Conservation (phyloP, 768 basidiomycete species). For the Termitomyces sp. region DNA sequence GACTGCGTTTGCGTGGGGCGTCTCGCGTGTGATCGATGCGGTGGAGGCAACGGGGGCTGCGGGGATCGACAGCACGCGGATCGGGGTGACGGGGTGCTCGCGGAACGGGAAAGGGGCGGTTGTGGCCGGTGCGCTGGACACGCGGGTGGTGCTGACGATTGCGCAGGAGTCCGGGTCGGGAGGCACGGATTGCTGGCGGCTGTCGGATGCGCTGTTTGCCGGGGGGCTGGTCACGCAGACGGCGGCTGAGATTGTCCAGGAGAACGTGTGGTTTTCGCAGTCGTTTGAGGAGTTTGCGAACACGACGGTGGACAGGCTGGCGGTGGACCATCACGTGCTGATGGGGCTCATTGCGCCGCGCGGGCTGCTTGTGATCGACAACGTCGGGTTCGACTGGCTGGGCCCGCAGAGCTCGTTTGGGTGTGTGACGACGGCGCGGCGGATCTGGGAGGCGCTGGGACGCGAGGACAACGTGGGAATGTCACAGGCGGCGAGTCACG, state of each 20-base stretch:
- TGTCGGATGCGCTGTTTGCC: slow-evolving; percentile 42
- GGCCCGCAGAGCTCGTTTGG: slow-evolving; percentile 45
- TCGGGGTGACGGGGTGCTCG: slow-evolving; percentile 55
- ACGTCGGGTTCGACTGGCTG: slow-evolving; percentile 51
- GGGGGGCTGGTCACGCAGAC: slow-evolving; percentile 42
- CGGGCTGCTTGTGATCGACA: slow-evolving; percentile 45
- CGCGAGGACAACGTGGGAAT: slow-evolving; percentile 37
- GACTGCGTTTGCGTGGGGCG: slow-evolving; percentile 58
- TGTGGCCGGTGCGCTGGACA: slow-evolving; percentile 51
- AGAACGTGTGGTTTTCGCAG: slow-evolving; percentile 59
- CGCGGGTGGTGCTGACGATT: slow-evolving; percentile 50
- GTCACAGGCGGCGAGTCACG: slow-evolving; percentile 46
- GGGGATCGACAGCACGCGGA: slow-evolving; percentile 37
- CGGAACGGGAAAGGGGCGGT: slow-evolving; percentile 56
- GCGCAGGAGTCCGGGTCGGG: slow-evolving; percentile 59
- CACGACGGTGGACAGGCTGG: slow-evolving; percentile 33
- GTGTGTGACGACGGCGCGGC: slow-evolving; percentile 43
- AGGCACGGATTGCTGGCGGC: slow-evolving; percentile 52
- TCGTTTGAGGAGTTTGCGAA: slow-evolving; percentile 42
- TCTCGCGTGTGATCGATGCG: slow-evolving; percentile 54
- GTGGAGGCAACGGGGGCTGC: slow-evolving; percentile 42
- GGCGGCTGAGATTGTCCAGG: slow-evolving; percentile 48
- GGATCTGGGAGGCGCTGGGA: slow-evolving; percentile 45
- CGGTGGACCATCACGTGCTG: slow-evolving; percentile 54
- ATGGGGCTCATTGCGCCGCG: slow-evolving; percentile 51